Evolutionary conservation across 257 asterid species (phyloP).

Genomic region (Datura wrightii): DNA sequence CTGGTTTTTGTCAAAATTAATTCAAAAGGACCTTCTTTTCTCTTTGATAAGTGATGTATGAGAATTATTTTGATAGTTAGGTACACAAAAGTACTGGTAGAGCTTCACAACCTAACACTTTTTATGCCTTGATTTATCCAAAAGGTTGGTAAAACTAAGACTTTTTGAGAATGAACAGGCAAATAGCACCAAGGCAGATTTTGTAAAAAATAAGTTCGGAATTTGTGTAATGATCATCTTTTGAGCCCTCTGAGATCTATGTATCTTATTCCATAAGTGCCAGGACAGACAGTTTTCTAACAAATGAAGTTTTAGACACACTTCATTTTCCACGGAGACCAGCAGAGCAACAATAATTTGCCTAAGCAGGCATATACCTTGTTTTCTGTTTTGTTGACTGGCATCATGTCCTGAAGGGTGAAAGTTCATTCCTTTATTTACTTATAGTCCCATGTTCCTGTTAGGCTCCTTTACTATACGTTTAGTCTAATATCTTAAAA

Average conservation of each 20-base stretch:
- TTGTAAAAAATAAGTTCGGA: background rate
- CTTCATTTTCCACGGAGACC: background rate
- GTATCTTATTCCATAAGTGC: background rate
- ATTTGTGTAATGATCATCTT: conserved; percentile 16
- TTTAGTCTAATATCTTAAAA: background rate
- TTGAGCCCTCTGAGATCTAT: background rate
- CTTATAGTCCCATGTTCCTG: conserved; percentile 7
- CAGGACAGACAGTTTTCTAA: background rate
- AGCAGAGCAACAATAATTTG: background rate
- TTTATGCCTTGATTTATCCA: background rate
- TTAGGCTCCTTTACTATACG: background rate
- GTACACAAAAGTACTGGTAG: background rate
- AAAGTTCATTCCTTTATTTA: conserved; percentile 11
- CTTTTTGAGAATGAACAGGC: background rate
- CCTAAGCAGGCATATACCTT: conserved; percentile 9
- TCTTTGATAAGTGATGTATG: background rate
- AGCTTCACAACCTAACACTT: background rate
- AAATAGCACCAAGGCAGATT: background rate
- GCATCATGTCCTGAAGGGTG: background rate
- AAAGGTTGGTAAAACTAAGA: background rate
- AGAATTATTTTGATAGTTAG: background rate
- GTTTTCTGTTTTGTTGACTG: background rate
- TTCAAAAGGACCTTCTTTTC: background rate
- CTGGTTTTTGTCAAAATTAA: background rate
- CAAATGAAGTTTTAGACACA: background rate